Evolutionary conservation across 257 asterid species (phyloP).

Genomic region (Solanum phureja): DNA sequence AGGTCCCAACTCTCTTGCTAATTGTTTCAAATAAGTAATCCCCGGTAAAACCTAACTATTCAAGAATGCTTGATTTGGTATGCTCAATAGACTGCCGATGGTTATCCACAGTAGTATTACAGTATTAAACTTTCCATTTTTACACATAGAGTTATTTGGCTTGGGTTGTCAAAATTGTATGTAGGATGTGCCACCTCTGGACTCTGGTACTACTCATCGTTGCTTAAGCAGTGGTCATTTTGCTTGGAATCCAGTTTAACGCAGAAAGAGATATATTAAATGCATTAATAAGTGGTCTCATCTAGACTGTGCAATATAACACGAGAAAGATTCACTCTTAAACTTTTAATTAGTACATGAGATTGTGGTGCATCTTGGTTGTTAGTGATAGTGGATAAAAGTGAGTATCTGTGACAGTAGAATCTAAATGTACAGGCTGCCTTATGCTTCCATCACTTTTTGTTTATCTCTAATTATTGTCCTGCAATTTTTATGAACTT

Average conservation of each 20-base stretch:
- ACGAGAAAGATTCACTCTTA: neutral
- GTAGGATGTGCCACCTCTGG: neutral
- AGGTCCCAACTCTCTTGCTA: neutral
- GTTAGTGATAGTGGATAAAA: neutral
- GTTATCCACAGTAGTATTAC: neutral
- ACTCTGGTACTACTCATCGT: neutral
- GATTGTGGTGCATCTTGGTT: neutral
- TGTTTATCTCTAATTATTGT: neutral
- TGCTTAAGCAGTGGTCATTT: neutral
- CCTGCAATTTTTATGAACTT: neutral
- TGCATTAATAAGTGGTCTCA: neutral
- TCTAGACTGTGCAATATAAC: neutral
- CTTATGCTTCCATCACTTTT: neutral
- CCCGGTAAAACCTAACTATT: neutral
- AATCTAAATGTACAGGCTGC: neutral
- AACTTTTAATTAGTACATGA: neutral
- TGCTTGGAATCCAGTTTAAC: neutral
- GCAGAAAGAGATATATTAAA: neutral
- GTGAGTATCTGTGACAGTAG: neutral
- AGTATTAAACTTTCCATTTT: neutral
- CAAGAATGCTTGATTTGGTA: neutral
- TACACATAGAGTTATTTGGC: neutral
- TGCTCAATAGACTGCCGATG: neutral
- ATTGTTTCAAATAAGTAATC: neutral
- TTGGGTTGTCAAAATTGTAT: neutral